Conservation (phyloP, 2,329 filamentous ascomycete genomes). For the Trichoderma semiorbis region DNA sequence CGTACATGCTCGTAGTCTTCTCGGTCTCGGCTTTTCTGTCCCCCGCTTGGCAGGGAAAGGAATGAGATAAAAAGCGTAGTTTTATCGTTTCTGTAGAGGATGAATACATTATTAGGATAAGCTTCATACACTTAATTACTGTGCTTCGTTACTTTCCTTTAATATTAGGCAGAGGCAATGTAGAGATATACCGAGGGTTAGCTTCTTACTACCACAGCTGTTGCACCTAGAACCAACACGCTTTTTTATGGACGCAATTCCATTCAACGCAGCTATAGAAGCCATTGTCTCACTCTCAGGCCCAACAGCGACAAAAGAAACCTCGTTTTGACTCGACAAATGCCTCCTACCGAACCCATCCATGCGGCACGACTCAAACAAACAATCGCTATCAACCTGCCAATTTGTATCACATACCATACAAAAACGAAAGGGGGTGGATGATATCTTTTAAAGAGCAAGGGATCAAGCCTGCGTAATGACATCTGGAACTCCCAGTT, state of each 20-base stretch:
- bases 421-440: not conserved
- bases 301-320: not conserved
- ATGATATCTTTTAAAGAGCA: not conserved
- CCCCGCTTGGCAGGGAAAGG: too few relatives aligned
- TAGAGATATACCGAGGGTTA: too few relatives aligned
- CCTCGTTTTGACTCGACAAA: not conserved
- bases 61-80: too few relatives aligned
- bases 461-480: conserved; percentile 27
- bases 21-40: too few relatives aligned
- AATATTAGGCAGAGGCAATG: not conserved
- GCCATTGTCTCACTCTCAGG: not conserved
- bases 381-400: not conserved
- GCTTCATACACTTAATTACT: too few relatives aligned
- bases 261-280: not conserved
- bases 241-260: not conserved
- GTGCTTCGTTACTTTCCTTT: too few relatives aligned
- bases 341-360: not conserved
- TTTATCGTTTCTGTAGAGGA: too few relatives aligned
- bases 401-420: not conserved
- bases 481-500: conserved; percentile 44
- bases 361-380: not conserved
- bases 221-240: not conserved
- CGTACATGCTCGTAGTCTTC: too few relatives aligned
- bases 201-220: not conserved
- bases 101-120: too few relatives aligned